phyloP scores from a whole-genome alignment of 2,329 filamentous ascomycete species.

The Ceratocystis smalleyi region DNA sequence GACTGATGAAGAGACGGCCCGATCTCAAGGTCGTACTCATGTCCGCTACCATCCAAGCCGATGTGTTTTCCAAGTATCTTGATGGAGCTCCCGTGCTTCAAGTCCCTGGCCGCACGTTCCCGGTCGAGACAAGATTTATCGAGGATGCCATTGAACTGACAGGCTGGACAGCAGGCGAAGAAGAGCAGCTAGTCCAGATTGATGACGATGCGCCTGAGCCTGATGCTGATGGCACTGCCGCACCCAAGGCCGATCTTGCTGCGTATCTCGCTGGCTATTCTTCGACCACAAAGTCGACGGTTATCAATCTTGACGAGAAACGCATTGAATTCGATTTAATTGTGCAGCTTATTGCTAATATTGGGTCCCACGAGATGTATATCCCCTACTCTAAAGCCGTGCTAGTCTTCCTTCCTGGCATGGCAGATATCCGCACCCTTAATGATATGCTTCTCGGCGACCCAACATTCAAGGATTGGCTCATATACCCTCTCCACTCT shows the following conservation, averaged over 20 bases:
- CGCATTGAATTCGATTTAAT: constrained; percentile 81
- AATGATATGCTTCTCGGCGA: constrained; percentile 74
- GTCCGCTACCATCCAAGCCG: constrained; percentile 92
- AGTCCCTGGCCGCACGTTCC: constrained; percentile 85
- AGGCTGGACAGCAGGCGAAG: constrained; percentile 48
- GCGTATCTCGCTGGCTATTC: constrained; percentile 60
- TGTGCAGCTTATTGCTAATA: constrained; percentile 57
- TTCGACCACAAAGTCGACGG: constrained; percentile 53
- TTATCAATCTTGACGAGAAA: constrained; percentile 76
- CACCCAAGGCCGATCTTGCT: constrained; percentile 38
- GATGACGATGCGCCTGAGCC: constrained; percentile 31
- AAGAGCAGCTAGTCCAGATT: constrained; percentile 24
- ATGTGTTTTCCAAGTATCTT: constrained; percentile 79
- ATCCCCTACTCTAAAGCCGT: constrained; percentile 70
- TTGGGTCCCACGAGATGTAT: constrained; percentile 54
- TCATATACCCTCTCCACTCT: constrained; percentile 80
- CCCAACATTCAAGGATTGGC: constrained; percentile 63
- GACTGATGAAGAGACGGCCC: constrained; percentile 58
- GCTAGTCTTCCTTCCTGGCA: constrained; percentile 85
- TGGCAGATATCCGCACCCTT: constrained; percentile 77
- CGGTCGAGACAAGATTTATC: constrained; percentile 72
- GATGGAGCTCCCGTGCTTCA: constrained; percentile 72
- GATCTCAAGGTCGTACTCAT: constrained; percentile 89
- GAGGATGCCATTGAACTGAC: constrained; percentile 88
- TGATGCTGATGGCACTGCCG: constrained; percentile 40